Evolutionary conservation across 2,329 filamentous ascomycete species (phyloP), one percentile per base, ranked within the genome.

Genomic region (Tolypocladium paradoxum): DNA sequence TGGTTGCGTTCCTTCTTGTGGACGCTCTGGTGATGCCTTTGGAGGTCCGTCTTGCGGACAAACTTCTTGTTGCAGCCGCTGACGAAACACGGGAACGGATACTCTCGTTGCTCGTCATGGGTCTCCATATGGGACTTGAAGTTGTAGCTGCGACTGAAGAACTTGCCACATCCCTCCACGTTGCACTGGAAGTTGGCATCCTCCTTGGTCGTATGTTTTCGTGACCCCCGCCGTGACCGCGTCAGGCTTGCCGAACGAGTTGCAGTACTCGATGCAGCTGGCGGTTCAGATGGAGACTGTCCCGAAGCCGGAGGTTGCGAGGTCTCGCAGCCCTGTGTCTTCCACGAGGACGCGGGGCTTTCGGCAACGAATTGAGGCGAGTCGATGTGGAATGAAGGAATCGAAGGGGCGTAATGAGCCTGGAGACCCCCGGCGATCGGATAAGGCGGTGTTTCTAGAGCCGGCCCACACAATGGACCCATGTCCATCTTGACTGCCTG

Each of bases 91-190:
- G 77, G 75, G 62, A 89, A 86, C 0, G 84, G 83, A 61, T 87
- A 88, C 61, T 82, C 81, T 53, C 86, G 78, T 55, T 81, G 78
- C 16, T 88, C 83, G 63, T 93, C 83, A 64, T 96, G 90, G 1
- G 84, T 91, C 63, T 91, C 85, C 77, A 91, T 79, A 66, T 95
- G 90, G 33, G 89, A 87, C 63, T 88, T 90, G 71, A 85, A 89
- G 70, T 95, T 95, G 73, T 92, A 95, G 62, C 82, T 85, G 56
- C 90, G 77, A 58, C 88, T 88, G 66, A 95, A 95, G 18, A 85
- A 78, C 66, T 86, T 88, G 7, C 85, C 84, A 64, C 90, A 96
- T 2, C 83, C 76, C 54, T 83, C 77, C 36, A 83, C 73, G 52
- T 76, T 73, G 64, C 90, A 95, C 57, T 80, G 76, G 67, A 82